Base-by-base conservation (phyloP, 495 filamentous ascomycete species). In the Penicillium coffeae region DNA sequence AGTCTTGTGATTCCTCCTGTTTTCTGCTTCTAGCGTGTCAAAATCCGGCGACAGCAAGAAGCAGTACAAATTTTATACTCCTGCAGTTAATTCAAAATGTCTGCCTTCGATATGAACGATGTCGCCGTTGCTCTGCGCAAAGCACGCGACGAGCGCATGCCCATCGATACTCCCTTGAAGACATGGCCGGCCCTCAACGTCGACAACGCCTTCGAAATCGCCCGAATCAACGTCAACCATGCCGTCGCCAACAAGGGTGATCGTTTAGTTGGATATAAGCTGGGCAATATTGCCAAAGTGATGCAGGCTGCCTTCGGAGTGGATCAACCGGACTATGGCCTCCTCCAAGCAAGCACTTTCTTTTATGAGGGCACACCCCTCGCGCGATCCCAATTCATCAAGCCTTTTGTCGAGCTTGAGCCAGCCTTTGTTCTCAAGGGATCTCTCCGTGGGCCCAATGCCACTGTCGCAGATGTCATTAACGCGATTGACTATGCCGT, bases 241-340 rank as follows among this genome's bases (percentile, higher is more conserved):
- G 53, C 48, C 25, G 21, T 57, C 6, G n/a, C n/a, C n/a, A 42
- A 48, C 16, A 49, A 50, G 21, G 54, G 54, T 8, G 54, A 61
- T 30, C 44, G 54, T 9, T 14, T 61, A 19, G 54, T 57, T 10
- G 54, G 53, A 0, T 61, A 57, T 27, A 61, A 61, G 33, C 51
- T 57, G 10, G 58, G 58, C 36, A 57, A 55, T 40, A 61, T 61
- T 22, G 58, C 58, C 27, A 61, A 57, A 37, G 58, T 57, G 20
- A 57, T 57, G 58, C 58, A 55, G 38, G 32, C 34, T 19, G 54
- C 54, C 15, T 57, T 61, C 37, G 53, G 53, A 2, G 47, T 56
- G 1, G 57, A 56, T 37, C 52, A 60, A 3, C 57, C 57, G 0
- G 57, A 60, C 43, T 60, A 56, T 22, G 53, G 57, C 0, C 51